These are phyloP conservation scores for Fusarium sublunatum DNA, from an alignment of 2,329 filamentous ascomycete species.

Conservation along the genomic window DNA sequence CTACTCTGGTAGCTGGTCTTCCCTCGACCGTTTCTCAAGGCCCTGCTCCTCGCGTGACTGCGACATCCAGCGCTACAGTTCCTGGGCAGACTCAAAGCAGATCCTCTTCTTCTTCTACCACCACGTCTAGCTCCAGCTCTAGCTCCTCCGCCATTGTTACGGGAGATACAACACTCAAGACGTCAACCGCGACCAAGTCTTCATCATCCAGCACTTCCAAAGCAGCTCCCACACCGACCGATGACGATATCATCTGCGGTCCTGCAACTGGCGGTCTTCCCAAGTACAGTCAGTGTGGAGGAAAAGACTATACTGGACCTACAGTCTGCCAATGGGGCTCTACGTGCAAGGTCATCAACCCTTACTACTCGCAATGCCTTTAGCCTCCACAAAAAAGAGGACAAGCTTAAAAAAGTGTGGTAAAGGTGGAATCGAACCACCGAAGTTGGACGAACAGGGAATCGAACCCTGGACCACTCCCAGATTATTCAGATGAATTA, in stretches of 20 bases:
- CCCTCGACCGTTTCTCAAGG: constrained; percentile 32
- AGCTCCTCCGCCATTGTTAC: not conserved
- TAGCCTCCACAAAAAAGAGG: not conserved
- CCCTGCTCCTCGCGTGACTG: constrained; percentile 7
- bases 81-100: constrained; percentile 15
- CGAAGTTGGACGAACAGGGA: no score
- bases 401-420: no score
- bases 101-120: not conserved
- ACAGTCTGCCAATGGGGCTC: constrained; percentile 33
- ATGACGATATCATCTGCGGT: constrained; percentile 34
- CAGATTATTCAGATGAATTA: no score
- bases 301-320: constrained; percentile 8
- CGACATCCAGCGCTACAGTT: constrained; percentile 37
- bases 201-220: constrained; percentile 9
- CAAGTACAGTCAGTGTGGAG: constrained; percentile 42
- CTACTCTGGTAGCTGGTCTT: constrained; percentile 41
- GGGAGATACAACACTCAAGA: constrained; percentile 25
- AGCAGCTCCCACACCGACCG: not conserved
- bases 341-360: constrained; percentile 25
- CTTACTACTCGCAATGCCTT: constrained; percentile 38
- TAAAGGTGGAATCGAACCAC: no score
- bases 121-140: not conserved
- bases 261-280: constrained; percentile 32
- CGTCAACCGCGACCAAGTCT: constrained; percentile 8
- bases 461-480: no score